Evolutionary conservation across 2,329 filamentous ascomycete species (phyloP), one percentile per base, ranked within the genome.

Genomic region (Fusarium avenaceum): DNA sequence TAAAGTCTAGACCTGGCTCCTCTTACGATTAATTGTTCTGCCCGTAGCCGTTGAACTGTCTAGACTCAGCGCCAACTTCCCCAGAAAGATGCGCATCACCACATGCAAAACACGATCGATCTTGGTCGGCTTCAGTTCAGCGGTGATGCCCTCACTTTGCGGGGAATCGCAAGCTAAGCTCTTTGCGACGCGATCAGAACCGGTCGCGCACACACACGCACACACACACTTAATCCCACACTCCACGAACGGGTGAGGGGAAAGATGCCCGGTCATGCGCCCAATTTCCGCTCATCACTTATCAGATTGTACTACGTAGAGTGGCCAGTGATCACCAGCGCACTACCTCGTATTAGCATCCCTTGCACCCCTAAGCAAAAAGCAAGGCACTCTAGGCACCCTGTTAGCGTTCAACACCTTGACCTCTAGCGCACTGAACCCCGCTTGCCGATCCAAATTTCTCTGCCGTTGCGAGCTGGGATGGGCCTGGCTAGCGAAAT

Each of bases 381-480:
- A 22, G 22, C 22, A 22, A 22, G 6, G 32, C 13, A 44, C n/a
- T 49, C n/a, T 30, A 22, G 6, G 32, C 13, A 44, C n/a, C 55
- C n/a, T 30, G 26, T 22, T 24, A 43, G 39, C 33, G 26, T 10
- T 10, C 43, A 33, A 17, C 6, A 19, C 19, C 13, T 33, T 67
- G 52, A 32, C 30, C 40, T 33, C 30, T 15, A 33, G 30, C 30
- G 30, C 30, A 33, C 13, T 15, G 14, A 15, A 62, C 59, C 58
- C 63, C 57, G 63, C 63, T 26, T 63, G 63, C 39, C 14, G 63
- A 67, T 67, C 63, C 33, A 20, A 39, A 63, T 58, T 64, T 64
- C 20, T 30, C 6, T 30, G 20, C 22, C 19, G 5, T 8, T 17
- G 22, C 32, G 8, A 30, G 17, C 50, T 20, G 33, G 60, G 61